Evolutionary conservation across 2,329 filamentous ascomycete species (phyloP).

Genomic region (Cadophora sp.): DNA sequence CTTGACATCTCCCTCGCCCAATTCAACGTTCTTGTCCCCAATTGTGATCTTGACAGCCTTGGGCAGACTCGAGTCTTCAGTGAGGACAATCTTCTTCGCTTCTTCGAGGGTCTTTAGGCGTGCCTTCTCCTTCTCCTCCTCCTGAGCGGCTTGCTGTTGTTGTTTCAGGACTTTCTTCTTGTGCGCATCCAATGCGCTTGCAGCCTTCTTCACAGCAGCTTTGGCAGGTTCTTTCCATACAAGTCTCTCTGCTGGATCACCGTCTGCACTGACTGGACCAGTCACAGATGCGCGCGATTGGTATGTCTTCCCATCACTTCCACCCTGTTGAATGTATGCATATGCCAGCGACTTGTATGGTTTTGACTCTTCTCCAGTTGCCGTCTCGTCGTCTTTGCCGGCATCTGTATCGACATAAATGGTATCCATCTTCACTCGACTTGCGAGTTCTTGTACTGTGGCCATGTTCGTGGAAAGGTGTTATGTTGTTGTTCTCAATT

Average conservation of each 20-base stretch:
- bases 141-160: conserved; percentile 72
- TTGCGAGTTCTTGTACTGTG: conserved; percentile 55
- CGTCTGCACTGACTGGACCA: conserved; percentile 63
- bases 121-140: conserved; percentile 75
- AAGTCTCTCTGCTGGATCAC: conserved; percentile 67
- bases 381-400: conserved; percentile 72
- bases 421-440: conserved; percentile 55
- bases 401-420: conserved; percentile 84
- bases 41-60: conserved; percentile 78
- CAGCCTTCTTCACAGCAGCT: conserved; percentile 84
- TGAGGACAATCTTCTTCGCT: conserved; percentile 77
- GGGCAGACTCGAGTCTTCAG: conserved; percentile 75
- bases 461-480: conserved; percentile 35
- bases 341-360: conserved; percentile 84
- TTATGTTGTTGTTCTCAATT: conserved; percentile 31
- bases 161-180: conserved; percentile 87
- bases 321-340: conserved; percentile 74
- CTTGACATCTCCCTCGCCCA: conserved; percentile 63
- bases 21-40: conserved; percentile 68
- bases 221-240: conserved; percentile 85
- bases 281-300: conserved; percentile 72
- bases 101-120: conserved; percentile 76
- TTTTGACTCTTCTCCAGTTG: conserved; percentile 71
- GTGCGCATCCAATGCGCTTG: conserved; percentile 74
- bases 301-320: conserved; percentile 64